Evolutionary conservation across 495 filamentous ascomycete species (phyloP).

Genomic region (Penicillium riverlandense): DNA sequence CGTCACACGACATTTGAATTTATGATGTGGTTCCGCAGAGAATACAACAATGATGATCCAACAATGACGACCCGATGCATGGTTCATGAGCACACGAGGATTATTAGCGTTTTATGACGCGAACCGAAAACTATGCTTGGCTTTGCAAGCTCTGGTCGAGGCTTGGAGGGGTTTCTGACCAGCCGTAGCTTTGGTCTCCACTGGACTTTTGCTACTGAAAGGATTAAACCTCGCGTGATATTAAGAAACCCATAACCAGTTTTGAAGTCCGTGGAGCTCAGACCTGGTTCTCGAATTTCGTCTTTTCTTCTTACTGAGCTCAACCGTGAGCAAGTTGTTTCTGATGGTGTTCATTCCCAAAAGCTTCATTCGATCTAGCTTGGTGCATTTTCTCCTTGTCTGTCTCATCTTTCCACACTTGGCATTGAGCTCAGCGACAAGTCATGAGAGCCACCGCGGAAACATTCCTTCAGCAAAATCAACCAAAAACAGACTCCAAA

Average conservation of each 20-base stretch:
- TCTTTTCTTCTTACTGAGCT: not conserved
- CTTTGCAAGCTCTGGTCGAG: too few relatives aligned
- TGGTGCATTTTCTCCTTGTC: conserved; percentile 1
- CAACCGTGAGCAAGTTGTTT: not conserved
- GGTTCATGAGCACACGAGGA: not conserved
- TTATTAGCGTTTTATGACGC: not conserved
- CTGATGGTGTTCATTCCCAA: not conserved
- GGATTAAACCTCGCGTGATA: not conserved
- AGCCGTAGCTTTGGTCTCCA: too few relatives aligned
- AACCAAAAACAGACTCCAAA: not conserved
- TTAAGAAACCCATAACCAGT: too few relatives aligned
- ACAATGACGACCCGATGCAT: not conserved
- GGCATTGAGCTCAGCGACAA: not conserved
- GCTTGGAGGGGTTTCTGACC: too few relatives aligned
- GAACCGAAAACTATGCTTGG: not conserved
- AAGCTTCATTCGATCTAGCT: not conserved
- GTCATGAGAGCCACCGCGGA: not conserved
- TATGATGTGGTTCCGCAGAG: too few relatives aligned
- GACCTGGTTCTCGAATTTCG: not conserved
- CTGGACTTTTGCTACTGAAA: not conserved
- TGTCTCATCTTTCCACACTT: not conserved
- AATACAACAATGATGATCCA: too few relatives aligned
- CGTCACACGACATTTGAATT: too few relatives aligned
- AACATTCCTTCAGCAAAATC: not conserved
- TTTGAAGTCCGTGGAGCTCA: too few relatives aligned